Conservation (phyloP, 2,329 filamentous ascomycete species). For the Hypocreales sp. region DNA sequence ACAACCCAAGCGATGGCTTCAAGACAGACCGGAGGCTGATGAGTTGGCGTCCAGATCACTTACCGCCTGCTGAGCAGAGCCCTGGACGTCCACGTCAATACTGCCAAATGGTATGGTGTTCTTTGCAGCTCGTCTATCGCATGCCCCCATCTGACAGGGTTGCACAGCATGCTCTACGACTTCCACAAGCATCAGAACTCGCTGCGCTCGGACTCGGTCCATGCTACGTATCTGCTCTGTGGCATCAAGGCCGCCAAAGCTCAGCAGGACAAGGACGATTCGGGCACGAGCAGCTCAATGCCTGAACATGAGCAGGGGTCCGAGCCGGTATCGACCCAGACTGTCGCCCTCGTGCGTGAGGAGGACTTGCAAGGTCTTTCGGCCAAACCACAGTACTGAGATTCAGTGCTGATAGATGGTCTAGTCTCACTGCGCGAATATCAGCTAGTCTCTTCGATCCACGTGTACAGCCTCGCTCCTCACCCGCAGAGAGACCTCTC, state of each 20-base stretch:
- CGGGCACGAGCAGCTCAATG: slow-evolving; percentile 55
- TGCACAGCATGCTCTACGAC: slow-evolving; percentile 68
- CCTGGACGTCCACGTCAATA: slow-evolving; percentile 69
- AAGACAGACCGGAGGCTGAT: not conserved
- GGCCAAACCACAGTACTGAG: too few relatives aligned
- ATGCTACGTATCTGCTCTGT: slow-evolving; percentile 83
- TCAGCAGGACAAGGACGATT: slow-evolving; percentile 38
- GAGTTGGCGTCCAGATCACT: slow-evolving; percentile 47
- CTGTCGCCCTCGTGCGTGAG: slow-evolving; percentile 54
- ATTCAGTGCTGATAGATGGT: too few relatives aligned
- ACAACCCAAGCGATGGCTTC: not conserved
- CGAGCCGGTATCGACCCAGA: slow-evolving; percentile 36
- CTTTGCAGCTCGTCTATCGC: not conserved
- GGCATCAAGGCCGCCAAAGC: slow-evolving; percentile 41
- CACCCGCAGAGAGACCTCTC: slow-evolving; percentile 54
- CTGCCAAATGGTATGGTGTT: slow-evolving; percentile 61
- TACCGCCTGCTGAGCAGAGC: slow-evolving; percentile 75
- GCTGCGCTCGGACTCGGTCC: slow-evolving; percentile 60
- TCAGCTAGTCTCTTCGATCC: slow-evolving; percentile 59
- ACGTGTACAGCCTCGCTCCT: slow-evolving; percentile 74
- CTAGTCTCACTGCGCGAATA: slow-evolving; percentile 53
- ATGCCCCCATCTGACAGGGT: too few relatives aligned
- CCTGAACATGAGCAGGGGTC: slow-evolving; percentile 29
- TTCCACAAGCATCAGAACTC: slow-evolving; percentile 74
- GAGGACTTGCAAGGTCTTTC: slow-evolving; percentile 50